Conservation (phyloP, 768 basidiomycete genomes). For the Agrocybe chaxingu region DNA sequence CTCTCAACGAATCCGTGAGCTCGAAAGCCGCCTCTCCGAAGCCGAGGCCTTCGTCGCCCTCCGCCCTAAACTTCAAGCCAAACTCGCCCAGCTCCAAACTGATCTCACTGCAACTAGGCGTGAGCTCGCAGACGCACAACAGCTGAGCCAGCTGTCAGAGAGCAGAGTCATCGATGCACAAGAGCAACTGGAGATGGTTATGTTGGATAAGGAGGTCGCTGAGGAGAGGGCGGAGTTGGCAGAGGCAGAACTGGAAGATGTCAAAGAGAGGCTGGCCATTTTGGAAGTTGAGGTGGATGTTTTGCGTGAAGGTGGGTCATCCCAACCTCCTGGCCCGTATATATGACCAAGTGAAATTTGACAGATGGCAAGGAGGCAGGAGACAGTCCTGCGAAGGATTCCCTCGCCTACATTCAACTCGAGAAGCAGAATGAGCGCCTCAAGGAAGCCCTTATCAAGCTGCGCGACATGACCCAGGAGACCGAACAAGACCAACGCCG, state of each 20-base stretch:
- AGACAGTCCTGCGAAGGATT: slow-evolving; percentile 44
- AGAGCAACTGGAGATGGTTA: slow-evolving; percentile 92
- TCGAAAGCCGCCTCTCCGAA: slow-evolving; percentile 82
- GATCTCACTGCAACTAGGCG: slow-evolving; percentile 76
- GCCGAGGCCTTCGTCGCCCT: slow-evolving; percentile 81
- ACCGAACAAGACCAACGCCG: slow-evolving; percentile 81
- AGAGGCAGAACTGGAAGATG: slow-evolving; percentile 72
- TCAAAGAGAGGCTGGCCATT: slow-evolving; percentile 75
- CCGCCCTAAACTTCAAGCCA: slow-evolving; percentile 88
- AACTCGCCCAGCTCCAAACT: slow-evolving; percentile 75
- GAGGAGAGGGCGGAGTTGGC: slow-evolving; percentile 87
- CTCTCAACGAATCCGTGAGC: slow-evolving; percentile 74
- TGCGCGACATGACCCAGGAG: slow-evolving; percentile 87
- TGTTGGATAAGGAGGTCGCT: slow-evolving; percentile 94
- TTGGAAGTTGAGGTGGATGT: slow-evolving; percentile 83
- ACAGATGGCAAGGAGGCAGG: slow-evolving; percentile 20
- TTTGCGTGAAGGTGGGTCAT: slow-evolving; percentile 53
- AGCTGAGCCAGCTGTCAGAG: slow-evolving; percentile 71
- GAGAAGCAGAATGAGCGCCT: slow-evolving; percentile 96
- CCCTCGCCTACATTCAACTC: slow-evolving; percentile 76
- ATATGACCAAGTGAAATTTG: neutral
- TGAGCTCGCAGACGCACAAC: slow-evolving; percentile 72
- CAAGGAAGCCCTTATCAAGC: slow-evolving; percentile 89
- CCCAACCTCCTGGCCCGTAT: slow-evolving; percentile 11
- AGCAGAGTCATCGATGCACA: slow-evolving; percentile 70